A percentile compares a stretch with the other conserved stretches of the same genome.
These are phyloP conservation scores for Grammothele lineata DNA, from an alignment of 768 basidiomycete genomes.

Conservation along the genomic window DNA sequence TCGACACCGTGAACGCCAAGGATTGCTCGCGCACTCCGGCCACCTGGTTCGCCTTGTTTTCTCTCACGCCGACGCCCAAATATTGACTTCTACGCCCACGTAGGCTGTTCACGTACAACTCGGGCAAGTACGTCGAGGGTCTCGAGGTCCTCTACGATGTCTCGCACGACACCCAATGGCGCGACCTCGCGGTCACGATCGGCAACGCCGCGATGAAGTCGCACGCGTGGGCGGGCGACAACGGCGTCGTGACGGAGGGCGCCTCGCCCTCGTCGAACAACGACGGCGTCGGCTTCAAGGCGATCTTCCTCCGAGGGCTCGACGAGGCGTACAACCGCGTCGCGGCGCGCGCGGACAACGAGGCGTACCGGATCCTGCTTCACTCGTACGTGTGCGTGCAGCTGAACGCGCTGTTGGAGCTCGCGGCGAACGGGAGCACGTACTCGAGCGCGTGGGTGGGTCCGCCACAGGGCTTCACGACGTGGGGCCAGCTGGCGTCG, in stretches of 20 bases:
- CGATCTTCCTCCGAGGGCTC: conserved; percentile 44
- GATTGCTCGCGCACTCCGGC: conserved; percentile 45
- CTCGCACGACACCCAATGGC: conserved; percentile 39
- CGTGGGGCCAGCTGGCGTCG: conserved; percentile 41
- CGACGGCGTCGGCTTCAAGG: conserved; percentile 50
- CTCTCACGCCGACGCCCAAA: too few species aligned
- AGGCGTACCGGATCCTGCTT: conserved; percentile 35
- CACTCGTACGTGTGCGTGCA: conserved; percentile 51
- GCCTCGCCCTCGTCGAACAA: conserved; percentile 36
- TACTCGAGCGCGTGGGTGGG: conserved; percentile 48
- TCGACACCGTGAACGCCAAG: conserved; percentile 44
- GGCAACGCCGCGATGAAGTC: conserved; percentile 40
- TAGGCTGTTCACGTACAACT: conserved; percentile 51
- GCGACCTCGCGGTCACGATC: conserved; percentile 26
- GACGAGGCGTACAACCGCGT: conserved; percentile 35
- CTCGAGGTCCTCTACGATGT: conserved; percentile 41
- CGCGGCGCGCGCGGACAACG: conserved; percentile 33
- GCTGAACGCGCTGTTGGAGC: conserved; percentile 47
- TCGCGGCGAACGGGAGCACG: conserved; percentile 38
- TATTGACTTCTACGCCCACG: too few species aligned
- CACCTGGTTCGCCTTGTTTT: conserved; percentile 30
- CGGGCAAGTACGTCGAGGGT: conserved; percentile 51
- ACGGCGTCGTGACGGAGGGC: conserved; percentile 53
- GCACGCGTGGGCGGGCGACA: conserved; percentile 40
- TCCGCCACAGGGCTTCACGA: conserved; percentile 40